phyloP scores from a whole-genome alignment of 345 rosid genomes.

The Gossypium turneri region DNA sequence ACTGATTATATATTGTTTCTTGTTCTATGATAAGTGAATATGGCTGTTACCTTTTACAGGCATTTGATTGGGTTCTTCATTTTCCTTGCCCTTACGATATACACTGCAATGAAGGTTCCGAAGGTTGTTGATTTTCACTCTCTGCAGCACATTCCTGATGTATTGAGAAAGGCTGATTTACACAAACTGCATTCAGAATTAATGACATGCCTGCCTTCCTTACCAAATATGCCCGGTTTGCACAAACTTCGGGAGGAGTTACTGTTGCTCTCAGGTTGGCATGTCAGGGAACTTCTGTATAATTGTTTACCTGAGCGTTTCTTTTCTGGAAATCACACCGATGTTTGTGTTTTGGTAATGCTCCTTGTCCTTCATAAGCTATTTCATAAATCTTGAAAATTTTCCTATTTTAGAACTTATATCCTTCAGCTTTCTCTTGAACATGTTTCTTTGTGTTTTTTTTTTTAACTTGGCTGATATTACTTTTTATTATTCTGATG shows the following conservation, averaged over 20 bases:
- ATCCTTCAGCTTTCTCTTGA: neutral
- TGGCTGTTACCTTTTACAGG: conserved; percentile 40
- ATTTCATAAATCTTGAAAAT: neutral
- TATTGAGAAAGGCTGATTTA: conserved; percentile 65
- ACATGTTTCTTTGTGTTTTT: neutral
- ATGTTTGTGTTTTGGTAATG: conserved; percentile 82
- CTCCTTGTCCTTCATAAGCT: conserved; percentile 9
- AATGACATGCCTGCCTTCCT: conserved; percentile 63
- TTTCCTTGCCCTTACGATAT: conserved; percentile 82
- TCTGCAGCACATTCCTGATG: conserved; percentile 63
- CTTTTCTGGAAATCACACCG: conserved; percentile 64
- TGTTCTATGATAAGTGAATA: neutral
- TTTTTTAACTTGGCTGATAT: neutral
- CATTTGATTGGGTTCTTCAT: conserved; percentile 98
- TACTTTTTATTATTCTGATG: neutral
- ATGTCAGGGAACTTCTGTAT: conserved; percentile 68
- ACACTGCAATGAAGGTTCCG: conserved; percentile 78
- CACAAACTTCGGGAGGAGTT: conserved; percentile 38
- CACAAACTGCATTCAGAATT: conserved; percentile 62
- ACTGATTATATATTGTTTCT: neutral
- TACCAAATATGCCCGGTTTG: conserved; percentile 55
- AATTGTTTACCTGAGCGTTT: conserved; percentile 87
- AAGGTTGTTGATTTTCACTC: conserved; percentile 75
- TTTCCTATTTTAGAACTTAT: neutral
- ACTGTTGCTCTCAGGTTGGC: conserved; percentile 43